Evolutionary conservation across 1,139 yeast genomes (phyloP).

Genomic region (Keqinozyma sinolaborantium): DNA sequence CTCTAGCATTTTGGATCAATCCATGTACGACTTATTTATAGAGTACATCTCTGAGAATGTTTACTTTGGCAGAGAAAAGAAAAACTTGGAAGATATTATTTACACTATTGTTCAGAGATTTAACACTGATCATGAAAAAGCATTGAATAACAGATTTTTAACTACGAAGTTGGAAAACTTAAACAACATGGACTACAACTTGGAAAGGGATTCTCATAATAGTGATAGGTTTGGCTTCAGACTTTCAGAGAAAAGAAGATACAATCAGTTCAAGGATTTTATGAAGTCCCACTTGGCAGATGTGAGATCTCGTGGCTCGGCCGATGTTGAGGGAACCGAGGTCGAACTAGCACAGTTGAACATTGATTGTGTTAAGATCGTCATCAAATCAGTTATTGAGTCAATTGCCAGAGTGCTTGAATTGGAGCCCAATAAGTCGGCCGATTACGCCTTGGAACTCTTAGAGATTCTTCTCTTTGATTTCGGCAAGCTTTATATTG

Average conservation of each 20-base stretch:
- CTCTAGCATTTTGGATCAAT: constrained; percentile 63
- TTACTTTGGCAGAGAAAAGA: constrained; percentile 73
- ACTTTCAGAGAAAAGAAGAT: constrained; percentile 37
- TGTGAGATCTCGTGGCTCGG: constrained; percentile 18
- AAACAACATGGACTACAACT: constrained; percentile 25
- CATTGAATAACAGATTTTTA: constrained; percentile 45
- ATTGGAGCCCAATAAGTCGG: constrained; percentile 59
- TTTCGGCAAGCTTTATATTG: constrained; percentile 71
- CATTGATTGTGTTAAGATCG: constrained; percentile 53
- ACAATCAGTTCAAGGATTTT: constrained; percentile 38
- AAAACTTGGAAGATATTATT: constrained; percentile 62
- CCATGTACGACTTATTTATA: constrained; percentile 67
- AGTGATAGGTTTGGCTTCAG: constrained; percentile 30
- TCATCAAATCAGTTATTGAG: constrained; percentile 74
- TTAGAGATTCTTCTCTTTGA: constrained; percentile 67
- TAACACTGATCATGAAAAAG: constrained; percentile 49
- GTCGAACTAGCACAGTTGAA: constrained; percentile 31
- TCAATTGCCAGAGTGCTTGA: constrained; percentile 77
- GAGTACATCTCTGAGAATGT: constrained; percentile 65
- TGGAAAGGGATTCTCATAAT: constrained; percentile 11
- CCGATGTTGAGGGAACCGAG: constrained; percentile 19
- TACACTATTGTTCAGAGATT: constrained; percentile 47
- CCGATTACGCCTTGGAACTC: constrained; percentile 63
- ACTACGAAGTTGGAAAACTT: constrained; percentile 38
- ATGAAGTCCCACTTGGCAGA: constrained; percentile 36